These are phyloP conservation scores for Suillus tomentosus DNA, from an alignment of 768 basidiomycete genomes.

Conservation along the genomic window DNA sequence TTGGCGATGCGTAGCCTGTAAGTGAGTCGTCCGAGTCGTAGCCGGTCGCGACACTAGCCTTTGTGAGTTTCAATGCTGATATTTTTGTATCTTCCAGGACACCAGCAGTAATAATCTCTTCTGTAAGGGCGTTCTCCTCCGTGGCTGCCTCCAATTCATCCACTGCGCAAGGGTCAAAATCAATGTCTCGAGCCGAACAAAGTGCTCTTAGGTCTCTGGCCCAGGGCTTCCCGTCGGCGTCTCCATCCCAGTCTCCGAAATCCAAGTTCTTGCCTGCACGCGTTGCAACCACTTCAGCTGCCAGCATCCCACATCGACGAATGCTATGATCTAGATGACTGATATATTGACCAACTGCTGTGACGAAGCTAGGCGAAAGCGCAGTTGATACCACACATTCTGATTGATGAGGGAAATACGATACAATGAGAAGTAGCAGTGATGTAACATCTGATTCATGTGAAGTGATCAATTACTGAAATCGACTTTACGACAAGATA, in stretches of 20 bases:
- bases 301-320: slow-evolving; percentile 90
- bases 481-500: slow-evolving; percentile 1
- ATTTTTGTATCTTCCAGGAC: slow-evolving; percentile 6
- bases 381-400: slow-evolving; percentile 47
- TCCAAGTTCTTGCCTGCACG: slow-evolving; percentile 64
- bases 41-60: slow-evolving; percentile 19
- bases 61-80: slow-evolving; percentile 11
- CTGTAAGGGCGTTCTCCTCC: slow-evolving; percentile 13
- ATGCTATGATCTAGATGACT: slow-evolving; percentile 73
- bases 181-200: slow-evolving; percentile 51
- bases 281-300: slow-evolving; percentile 77
- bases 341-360: slow-evolving; percentile 73
- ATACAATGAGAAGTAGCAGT: slow-evolving; percentile 64
- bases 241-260: slow-evolving; percentile 86
- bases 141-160: slow-evolving; percentile 13
- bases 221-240: slow-evolving; percentile 65
- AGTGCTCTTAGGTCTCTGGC: slow-evolving; percentile 60
- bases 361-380: slow-evolving; percentile 62
- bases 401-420: slow-evolving; percentile 59
- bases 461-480: not conserved
- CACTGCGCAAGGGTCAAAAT: slow-evolving; percentile 38
- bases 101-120: slow-evolving; percentile 10
- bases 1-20: slow-evolving; percentile 71
- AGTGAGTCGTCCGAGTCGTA: slow-evolving; percentile 84
- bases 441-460: slow-evolving; percentile 63